phyloP scores from a whole-genome alignment of 805 yeast species.

The Millerozyma miso region DNA sequence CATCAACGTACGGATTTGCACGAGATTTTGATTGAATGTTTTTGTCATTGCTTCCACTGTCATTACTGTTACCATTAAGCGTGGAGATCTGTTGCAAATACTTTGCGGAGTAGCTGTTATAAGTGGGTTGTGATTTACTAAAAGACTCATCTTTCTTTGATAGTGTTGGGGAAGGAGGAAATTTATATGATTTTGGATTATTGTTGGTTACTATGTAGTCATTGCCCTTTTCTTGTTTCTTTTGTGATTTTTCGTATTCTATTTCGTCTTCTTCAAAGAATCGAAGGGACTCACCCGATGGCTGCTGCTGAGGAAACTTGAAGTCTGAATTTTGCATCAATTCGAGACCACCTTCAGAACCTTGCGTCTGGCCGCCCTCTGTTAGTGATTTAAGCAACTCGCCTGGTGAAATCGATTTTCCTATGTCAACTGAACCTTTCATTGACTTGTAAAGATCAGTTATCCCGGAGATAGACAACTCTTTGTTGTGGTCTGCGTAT shows the following conservation, averaged over 20 bases:
- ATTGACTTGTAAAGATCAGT: slow-evolving; percentile 18
- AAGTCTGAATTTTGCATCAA: slow-evolving; percentile 5
- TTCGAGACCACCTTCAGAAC: slow-evolving; percentile 1
- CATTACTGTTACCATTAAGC: not conserved
- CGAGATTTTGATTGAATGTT: not conserved
- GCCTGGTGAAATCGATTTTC: slow-evolving; percentile 32
- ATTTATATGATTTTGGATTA: slow-evolving; percentile 49
- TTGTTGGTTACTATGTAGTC: slow-evolving; percentile 48
- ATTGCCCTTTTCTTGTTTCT: slow-evolving; percentile 6
- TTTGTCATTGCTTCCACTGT: not conserved
- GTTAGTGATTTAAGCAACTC: slow-evolving; percentile 19
- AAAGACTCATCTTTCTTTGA: slow-evolving; percentile 1
- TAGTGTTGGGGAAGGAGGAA: slow-evolving; percentile 41
- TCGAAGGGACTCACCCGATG: slow-evolving; percentile 19
- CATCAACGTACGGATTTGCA: slow-evolving; percentile 23
- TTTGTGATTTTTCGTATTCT: slow-evolving; percentile 9
- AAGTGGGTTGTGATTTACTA: slow-evolving; percentile 6
- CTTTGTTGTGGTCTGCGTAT: slow-evolving; percentile 58
- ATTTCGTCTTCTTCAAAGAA: slow-evolving; percentile 27
- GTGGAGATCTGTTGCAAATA: slow-evolving; percentile 31
- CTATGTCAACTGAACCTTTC: slow-evolving; percentile 18
- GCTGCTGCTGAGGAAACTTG: slow-evolving; percentile 14
- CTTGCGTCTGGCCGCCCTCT: slow-evolving; percentile 4
- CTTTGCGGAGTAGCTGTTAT: slow-evolving; percentile 36
- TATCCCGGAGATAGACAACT: slow-evolving; percentile 56